Evolutionary conservation across 2,329 filamentous ascomycete species (phyloP).

Genomic region (Beauveria varroae): DNA sequence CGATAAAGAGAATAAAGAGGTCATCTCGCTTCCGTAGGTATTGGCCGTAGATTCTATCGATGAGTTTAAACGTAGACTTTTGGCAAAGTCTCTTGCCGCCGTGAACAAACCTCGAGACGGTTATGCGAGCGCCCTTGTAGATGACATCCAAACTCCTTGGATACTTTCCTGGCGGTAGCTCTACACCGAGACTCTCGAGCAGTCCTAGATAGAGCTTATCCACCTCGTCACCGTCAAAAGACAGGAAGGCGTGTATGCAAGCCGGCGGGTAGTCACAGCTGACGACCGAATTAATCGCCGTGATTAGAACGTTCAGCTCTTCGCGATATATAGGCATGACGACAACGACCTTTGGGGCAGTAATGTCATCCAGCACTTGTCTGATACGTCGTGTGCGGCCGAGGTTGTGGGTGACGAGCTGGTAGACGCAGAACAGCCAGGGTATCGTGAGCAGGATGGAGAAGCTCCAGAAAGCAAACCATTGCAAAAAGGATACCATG

Average conservation of each 20-base stretch:
- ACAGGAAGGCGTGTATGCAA: constrained; percentile 91
- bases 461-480: constrained; percentile 95
- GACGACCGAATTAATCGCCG: constrained; percentile 84
- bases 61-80: constrained; percentile 85
- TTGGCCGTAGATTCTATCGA: constrained; percentile 83
- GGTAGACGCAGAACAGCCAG: constrained; percentile 89
- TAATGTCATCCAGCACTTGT: constrained; percentile 72
- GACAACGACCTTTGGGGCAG: constrained; percentile 88
- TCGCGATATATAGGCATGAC: constrained; percentile 98
- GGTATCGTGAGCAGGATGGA: constrained; percentile 77
- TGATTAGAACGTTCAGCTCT: constrained; percentile 72
- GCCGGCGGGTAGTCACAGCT: constrained; percentile 88
- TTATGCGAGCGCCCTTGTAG: constrained; percentile 76
- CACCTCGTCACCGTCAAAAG: constrained; percentile 84
- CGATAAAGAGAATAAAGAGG: constrained; percentile 92
- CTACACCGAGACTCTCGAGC: constrained; percentile 76
- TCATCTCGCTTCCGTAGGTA: constrained; percentile 86
- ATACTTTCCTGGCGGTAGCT: constrained; percentile 66
- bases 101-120: constrained; percentile 85
- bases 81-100: constrained; percentile 93
- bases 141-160: constrained; percentile 85
- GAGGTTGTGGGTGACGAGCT: constrained; percentile 79
- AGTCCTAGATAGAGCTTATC: constrained; percentile 86
- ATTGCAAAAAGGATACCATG: constrained; percentile 56
- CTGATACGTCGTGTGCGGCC: constrained; percentile 78